Base-by-base conservation (phyloP, 148 eudicot species). In the Silene latifolia region DNA sequence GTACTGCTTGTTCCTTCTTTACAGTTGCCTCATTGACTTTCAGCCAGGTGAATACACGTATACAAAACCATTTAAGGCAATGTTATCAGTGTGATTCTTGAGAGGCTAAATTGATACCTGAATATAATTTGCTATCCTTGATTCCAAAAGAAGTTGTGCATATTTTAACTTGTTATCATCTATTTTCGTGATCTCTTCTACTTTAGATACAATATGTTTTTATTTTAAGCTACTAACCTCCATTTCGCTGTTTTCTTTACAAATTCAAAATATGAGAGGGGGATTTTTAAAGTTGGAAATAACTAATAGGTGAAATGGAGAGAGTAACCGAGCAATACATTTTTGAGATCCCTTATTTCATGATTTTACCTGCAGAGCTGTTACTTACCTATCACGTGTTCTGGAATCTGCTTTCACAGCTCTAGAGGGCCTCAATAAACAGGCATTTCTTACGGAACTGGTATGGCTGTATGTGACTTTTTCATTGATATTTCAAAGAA, bases 371-470 rank as follows among this genome's bases (percentile, higher is more conserved):
- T 81, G 78, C 89, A 95, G 97, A 78, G 96, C 89, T 76, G 98
- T 95, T 57, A 94, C 97, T 6, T 90, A 95, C 79, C 97, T 95
- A 78, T 92, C 97, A 58, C 97, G 96, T 68, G 93, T 95, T 77
- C 97, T 95, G 46, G 97, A 95, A 82, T 84, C 96, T 68, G 92
- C 98, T 77, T 95, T 92, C 85, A 90, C 97, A 64, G 97, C 96
- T 29, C 85, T 95, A 54, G 97, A 95, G 86, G 98, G 98, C 76
- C 98, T 87, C 73, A 92, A 92, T 84, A 95, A 95, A 80, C 98
- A 95, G 86, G 92, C 98, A 44, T 95, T 95, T 86, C 87, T 95
- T 76, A 86, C 96, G 59, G 97, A 95, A 92, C 64, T 90, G 97
- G 98, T 95, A 89, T 46, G 75, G 17, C 6, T n/a, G 21, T 78